These are phyloP conservation scores for Potentilla sterilis DNA, from an alignment of 306 rosid species.

Conservation along the genomic window DNA sequence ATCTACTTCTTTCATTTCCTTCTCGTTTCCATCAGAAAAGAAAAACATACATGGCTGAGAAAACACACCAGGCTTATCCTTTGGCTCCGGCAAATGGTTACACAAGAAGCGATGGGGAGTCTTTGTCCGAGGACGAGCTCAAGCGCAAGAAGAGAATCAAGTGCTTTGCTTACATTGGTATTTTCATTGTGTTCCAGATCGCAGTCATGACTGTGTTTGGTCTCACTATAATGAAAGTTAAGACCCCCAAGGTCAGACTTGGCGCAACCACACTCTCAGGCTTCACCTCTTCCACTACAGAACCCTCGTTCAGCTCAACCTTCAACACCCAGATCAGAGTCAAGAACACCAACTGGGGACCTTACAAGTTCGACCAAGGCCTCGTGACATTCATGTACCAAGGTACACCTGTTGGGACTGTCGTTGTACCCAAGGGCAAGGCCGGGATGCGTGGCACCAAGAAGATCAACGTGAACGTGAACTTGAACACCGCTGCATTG, in stretches of 20 bases:
- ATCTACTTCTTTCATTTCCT: neutral
- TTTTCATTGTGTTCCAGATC: slow-evolving; percentile 29
- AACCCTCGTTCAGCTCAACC: neutral
- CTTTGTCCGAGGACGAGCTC: slow-evolving; percentile 12
- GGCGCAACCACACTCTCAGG: neutral
- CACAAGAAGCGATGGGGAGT: slow-evolving; percentile 25
- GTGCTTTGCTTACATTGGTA: slow-evolving; percentile 10
- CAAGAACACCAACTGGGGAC: slow-evolving; percentile 19
- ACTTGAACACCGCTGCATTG: neutral
- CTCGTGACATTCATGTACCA: neutral
- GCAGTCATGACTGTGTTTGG: neutral
- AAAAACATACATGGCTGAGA: slow-evolving; percentile 28
- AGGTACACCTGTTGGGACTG: neutral
- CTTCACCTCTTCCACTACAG: neutral
- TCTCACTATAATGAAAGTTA: neutral
- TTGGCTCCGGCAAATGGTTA: slow-evolving; percentile 28
- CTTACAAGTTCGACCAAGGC: neutral
- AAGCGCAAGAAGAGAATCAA: slow-evolving; percentile 22
- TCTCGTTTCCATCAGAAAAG: neutral
- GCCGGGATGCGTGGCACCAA: neutral
- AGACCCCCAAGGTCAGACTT: neutral
- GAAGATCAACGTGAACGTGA: neutral
- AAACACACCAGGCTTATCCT: slow-evolving; percentile 23
- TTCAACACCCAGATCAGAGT: slow-evolving; percentile 12
- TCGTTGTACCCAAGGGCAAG: neutral